Evolutionary conservation across 306 rosid genomes (phyloP).

Genomic region (Lathyrus tuberosus): DNA sequence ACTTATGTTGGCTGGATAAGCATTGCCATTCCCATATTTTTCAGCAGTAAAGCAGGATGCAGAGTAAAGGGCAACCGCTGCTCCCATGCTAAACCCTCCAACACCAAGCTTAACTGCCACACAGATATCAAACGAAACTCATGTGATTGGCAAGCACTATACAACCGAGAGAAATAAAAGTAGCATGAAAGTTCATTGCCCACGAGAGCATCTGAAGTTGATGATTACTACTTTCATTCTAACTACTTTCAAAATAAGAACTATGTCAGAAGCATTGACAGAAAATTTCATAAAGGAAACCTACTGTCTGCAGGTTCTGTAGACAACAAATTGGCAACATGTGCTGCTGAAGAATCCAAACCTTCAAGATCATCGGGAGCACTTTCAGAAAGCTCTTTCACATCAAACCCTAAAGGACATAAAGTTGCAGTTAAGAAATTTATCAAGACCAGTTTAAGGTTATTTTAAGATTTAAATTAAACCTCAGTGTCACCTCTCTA

Average conservation of each 20-base stretch:
- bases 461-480: not conserved
- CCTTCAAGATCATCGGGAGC: conserved; percentile 93
- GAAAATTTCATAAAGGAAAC: conserved; percentile 38
- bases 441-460: conserved; percentile 8
- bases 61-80: conserved; percentile 90
- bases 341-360: conserved; percentile 91
- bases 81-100: conserved; percentile 99
- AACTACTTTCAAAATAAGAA: not conserved
- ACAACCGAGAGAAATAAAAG: conserved; percentile 24
- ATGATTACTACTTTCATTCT: conserved; percentile 22
- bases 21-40: conserved; percentile 71
- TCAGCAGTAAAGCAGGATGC: conserved; percentile 71
- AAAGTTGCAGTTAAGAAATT: conserved; percentile 32
- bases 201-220: conserved; percentile 3
- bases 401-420: conserved; percentile 78
- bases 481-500: no score
- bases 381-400: conserved; percentile 83
- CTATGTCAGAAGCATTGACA: not conserved
- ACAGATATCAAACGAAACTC: not conserved
- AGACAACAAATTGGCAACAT: conserved; percentile 90
- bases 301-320: conserved; percentile 90
- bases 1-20: conserved; percentile 76
- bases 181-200: conserved; percentile 22
- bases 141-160: conserved; percentile 4
- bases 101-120: conserved; percentile 88